phyloP scores from a whole-genome alignment of 108 stramenopile genomes.

The Skeletonema tropicum region DNA sequence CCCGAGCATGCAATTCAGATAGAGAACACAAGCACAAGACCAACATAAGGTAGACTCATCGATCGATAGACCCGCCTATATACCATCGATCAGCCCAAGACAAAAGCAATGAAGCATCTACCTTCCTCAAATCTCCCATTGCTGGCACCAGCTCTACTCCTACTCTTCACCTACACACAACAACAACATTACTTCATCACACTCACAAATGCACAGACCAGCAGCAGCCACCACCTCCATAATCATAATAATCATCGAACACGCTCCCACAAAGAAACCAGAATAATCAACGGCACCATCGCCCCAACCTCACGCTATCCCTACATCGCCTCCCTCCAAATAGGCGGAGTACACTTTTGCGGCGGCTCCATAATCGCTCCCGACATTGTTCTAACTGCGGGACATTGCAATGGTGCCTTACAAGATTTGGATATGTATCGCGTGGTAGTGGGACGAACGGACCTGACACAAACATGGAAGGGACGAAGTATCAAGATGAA shows the following conservation, averaged over 20 bases:
- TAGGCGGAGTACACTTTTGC: constrained; percentile 49
- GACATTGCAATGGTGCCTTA: constrained; percentile 54
- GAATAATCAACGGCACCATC: constrained; percentile 54
- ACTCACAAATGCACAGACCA: neutral
- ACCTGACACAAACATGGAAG: constrained; percentile 24
- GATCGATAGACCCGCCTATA: no score
- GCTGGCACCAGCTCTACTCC: neutral
- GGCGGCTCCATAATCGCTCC: constrained; percentile 64
- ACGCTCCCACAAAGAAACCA: neutral
- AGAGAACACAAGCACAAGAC: neutral
- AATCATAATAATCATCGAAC: neutral
- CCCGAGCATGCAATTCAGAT: neutral
- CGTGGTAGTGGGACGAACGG: constrained; percentile 49
- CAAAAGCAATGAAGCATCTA: neutral
- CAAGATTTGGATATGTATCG: constrained; percentile 4
- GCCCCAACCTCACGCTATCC: constrained; percentile 53
- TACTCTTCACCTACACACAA: neutral
- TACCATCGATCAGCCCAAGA: no score
- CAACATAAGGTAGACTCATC: no score
- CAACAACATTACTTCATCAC: neutral
- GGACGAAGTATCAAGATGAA: constrained; percentile 27
- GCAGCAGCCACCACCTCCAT: neutral
- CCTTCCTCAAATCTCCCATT: neutral
- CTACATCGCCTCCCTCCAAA: constrained; percentile 53
- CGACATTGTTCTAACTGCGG: constrained; percentile 62